Percentiles rank a stretch among this genome's conserved stretches.
These are phyloP conservation scores for Sporothrix brasiliensis DNA, from an alignment of 2,329 filamentous ascomycete species.

Conservation along the genomic window DNA sequence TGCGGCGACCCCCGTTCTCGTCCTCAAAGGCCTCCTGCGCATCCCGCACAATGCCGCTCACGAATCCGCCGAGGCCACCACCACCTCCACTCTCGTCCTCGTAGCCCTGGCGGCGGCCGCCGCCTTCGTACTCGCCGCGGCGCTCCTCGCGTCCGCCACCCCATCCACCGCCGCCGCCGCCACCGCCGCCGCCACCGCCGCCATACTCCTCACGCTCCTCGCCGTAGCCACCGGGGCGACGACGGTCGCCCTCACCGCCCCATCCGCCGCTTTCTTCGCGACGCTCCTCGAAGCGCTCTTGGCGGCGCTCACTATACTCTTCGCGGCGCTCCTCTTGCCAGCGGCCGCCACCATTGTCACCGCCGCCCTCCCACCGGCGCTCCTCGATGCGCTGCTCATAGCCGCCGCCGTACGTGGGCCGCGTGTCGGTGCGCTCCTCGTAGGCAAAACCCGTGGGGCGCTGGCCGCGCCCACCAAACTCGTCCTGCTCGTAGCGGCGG, in stretches of 20 bases:
- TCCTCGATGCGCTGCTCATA: constrained; percentile 61
- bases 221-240: constrained; percentile 33
- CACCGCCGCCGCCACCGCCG: background rate
- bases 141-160: constrained; percentile 31
- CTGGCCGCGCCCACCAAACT: constrained; percentile 43
- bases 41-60: constrained; percentile 38
- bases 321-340: constrained; percentile 37
- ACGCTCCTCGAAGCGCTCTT: constrained; percentile 25
- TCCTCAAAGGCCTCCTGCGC: constrained; percentile 36
- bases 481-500: constrained; percentile 60
- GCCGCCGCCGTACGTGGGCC: constrained; percentile 53
- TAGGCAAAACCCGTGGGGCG: constrained; percentile 56
- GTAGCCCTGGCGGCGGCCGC: constrained; percentile 12
- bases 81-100: constrained; percentile 33
- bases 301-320: constrained; percentile 27
- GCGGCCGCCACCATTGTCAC: constrained; percentile 35
- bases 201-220: constrained; percentile 40
- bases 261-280: constrained; percentile 36
- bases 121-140: constrained; percentile 32
- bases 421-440: constrained; percentile 60
- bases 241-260: constrained; percentile 32
- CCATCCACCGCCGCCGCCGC: background rate
- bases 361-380: constrained; percentile 48
- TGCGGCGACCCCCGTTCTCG: constrained; percentile 36
- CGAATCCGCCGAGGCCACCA: constrained; percentile 31